Base-by-base conservation (phyloP, 371 early-diverging fungal species). In the Dinochytrium kinnereticum region DNA sequence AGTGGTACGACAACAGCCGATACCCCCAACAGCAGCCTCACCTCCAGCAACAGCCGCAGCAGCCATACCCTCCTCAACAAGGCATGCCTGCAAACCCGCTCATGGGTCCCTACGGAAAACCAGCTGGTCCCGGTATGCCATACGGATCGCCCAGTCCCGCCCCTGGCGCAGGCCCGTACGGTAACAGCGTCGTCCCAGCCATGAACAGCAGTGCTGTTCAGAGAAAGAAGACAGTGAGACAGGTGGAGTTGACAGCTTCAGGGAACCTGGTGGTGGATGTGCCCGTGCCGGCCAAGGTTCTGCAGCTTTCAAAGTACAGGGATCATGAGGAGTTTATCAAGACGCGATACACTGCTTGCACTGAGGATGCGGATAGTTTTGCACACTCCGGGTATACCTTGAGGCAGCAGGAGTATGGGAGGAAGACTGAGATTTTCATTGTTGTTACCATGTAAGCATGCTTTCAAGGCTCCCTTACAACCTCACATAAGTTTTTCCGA, bases 391-490 rank as follows among this genome's bases (percentile, higher is more conserved):
- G 53, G 33, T 96, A 94, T 82, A 91, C 91, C 0, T 82, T 98
- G 59, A 87, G 96, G 3, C 94, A 90, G 10, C 82, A 83, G 59
- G 77, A 90, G 30, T 87, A 88, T 74, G 85, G 87, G 34, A 86
- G 96, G 44, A 68, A 89, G 51, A 96, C 95, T n/a, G 95, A 95
- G 81, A 80, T 98, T n/a, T 76, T 78, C 26, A 65, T 82, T 34
- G 82, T 84, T 40, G 68, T 80, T 15, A 84, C 84, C 68, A 94
- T 95, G 93, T 84, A 68, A 64, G 74, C 49, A n/a, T n/a, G n/a
- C n/a, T n/a, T n/a, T n/a, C n/a, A n/a, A n/a, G n/a, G n/a, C n/a
- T n/a, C n/a, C n/a, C n/a, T n/a, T n/a, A n/a, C n/a, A n/a, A n/a
- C 26, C 21, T 13, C 37, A 50, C 26, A 37, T 2, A 26, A 24